phyloP scores from a whole-genome alignment of 2,329 filamentous ascomycete species.

The Cladophialophora psammophila region DNA sequence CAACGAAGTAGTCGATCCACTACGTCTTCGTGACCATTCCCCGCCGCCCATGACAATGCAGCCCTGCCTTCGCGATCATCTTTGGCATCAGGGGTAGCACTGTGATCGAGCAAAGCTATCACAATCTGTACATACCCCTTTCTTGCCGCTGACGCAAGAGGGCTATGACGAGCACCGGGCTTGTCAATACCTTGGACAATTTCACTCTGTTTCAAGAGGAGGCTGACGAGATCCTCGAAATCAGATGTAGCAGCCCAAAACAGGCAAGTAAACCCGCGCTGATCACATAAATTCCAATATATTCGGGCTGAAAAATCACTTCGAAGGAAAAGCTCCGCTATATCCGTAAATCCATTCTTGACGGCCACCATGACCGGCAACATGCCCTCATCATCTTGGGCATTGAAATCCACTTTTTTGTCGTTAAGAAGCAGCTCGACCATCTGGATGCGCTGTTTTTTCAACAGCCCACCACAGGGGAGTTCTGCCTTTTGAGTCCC shows the following conservation, averaged over 20 bases:
- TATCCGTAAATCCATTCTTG: background rate
- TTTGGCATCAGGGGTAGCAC: background rate
- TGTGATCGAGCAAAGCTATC: background rate
- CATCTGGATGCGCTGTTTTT: background rate
- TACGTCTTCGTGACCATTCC: background rate
- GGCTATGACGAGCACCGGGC: background rate
- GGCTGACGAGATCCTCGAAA: background rate
- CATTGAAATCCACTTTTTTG: background rate
- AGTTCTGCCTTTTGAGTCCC: background rate
- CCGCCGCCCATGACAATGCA: conserved; percentile 7
- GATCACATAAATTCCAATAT: background rate
- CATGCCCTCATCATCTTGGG: background rate
- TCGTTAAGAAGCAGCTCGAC: background rate
- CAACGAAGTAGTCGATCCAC: background rate
- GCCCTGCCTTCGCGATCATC: background rate
- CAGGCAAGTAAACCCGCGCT: background rate
- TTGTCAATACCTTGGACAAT: background rate
- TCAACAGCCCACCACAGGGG: conserved; percentile 11
- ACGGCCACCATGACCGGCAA: background rate
- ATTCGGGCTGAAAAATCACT: background rate
- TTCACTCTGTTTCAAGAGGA: background rate
- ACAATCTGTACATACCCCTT: conserved; percentile 1
- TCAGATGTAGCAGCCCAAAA: background rate
- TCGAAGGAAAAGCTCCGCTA: background rate
- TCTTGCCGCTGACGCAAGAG: conserved; percentile 2